Base-by-base conservation (phyloP, 2,329 filamentous ascomycete species). In the Colletotrichum truncatum region DNA sequence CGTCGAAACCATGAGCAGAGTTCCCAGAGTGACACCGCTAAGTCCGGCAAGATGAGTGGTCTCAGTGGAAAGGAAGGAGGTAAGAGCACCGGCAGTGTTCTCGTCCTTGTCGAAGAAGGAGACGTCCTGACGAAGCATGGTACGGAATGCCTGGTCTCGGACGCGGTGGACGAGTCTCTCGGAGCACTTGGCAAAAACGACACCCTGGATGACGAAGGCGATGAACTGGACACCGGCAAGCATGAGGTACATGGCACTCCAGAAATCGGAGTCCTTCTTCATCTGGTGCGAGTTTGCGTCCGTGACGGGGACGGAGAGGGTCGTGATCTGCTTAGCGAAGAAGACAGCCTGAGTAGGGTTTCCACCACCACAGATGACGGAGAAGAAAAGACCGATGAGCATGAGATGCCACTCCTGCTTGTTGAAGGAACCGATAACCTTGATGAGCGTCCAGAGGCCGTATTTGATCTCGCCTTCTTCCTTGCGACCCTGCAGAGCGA, bases 81-180 rank as follows among this genome's bases (percentile, higher is more conserved):
- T 97, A 71, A 99, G 82, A 1, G 94, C 91, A 69, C 96, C 96
- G 6, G 93, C 90, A 6, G 92, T 94, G 76, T 98, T 97, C 76
- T 96, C 91, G 68, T 97, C 93, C 45, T 85, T 85, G 76, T 98
- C 96, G 71, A 98, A 99, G 77, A 94, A 98, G 26, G 89, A 83
- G 64, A 98, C 94, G 68, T 98, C 96, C 78, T 98, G 95, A 69
- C 94, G 92, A 54, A 98, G 87, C 82, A 98, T 93, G 23, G 91
- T 85, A 30, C 94, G 87, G 82, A 99, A 98, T 6, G 94, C 92
- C 62, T 84, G 84, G 76, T 96, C 89, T 71, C 96, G 89, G 2
- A 95, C 93, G 18, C 93, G 89, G 74, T 93, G 92, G 58, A 98
- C 87, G 23, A 98, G 86, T 39, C 89, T 86, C 80, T 97, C 93